Base-by-base conservation (phyloP, 192 early-diverging fungal genomes). In the Coemansia sp. region DNA sequence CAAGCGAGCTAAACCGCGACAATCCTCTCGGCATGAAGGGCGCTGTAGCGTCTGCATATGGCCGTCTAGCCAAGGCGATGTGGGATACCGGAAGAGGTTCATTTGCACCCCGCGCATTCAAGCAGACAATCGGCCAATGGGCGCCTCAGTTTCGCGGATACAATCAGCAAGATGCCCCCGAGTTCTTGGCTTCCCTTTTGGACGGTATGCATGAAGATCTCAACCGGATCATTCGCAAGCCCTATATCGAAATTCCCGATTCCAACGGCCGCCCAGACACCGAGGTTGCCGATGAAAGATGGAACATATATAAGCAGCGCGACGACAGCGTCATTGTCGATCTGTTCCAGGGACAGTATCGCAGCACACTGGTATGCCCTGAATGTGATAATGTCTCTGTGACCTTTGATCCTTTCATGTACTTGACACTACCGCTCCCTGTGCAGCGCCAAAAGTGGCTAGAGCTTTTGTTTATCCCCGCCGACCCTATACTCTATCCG, bases 181-280 rank as follows among this genome's bases (percentile, higher is more conserved):
- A 95, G 80, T 85, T 95, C 12, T 73, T 94, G 42, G 86, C 84
- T 16, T 94, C 88, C 43, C 73, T 95, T 31, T 77, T 95, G 20
- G 93, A 95, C 68, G 91, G 92, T 0, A 69, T 95, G 49, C 93
- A 95, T 67, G 93, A 95, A 66, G 93, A 95, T 42, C 76, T 95
- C 45, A 94, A 95, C 70, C 83, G 92, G 15, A 91, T 95, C 39
- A 48, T 78, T 48, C 85, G 89, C 48, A 94, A 92, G 52, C 90
- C 90, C 1, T 95, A 92, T 70, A 83, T 92, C 26, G 90, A 94
- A 61, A 71, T 84, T 8, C 90, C 90, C n/a, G 92, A 95, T 57
- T 87, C 87, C 34, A 82, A 87, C 43, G 86, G 85, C 6, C 70
- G 82, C 67, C 76, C 86, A 26, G 89, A 93, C 64, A 67, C 67